These are phyloP conservation scores for Trametopsis cervina DNA, from an alignment of 768 basidiomycete genomes.

Conservation along the genomic window DNA sequence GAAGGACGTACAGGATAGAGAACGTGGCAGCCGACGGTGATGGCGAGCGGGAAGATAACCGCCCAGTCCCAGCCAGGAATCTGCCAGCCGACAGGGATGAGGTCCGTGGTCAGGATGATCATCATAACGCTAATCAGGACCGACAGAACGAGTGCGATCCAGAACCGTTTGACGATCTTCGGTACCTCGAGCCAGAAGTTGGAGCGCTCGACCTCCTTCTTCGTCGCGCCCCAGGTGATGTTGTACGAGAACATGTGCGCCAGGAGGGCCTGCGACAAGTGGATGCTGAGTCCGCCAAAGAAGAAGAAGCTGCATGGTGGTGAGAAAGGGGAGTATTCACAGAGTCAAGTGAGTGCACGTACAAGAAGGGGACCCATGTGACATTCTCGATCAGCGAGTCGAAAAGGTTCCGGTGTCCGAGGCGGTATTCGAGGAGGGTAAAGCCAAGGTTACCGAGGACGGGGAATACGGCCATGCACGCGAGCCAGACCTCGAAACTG, in stretches of 20 bases:
- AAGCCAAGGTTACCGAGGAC: constrained; percentile 62
- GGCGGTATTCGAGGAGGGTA: constrained; percentile 62
- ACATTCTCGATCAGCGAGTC: constrained; percentile 49
- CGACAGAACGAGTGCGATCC: constrained; percentile 52
- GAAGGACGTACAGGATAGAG: constrained; percentile 59
- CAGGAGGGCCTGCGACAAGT: constrained; percentile 44
- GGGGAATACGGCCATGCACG: constrained; percentile 65
- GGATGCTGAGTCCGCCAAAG: constrained; percentile 49
- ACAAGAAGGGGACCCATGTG: constrained; percentile 73
- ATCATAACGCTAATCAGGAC: constrained; percentile 46
- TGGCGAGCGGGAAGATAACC: constrained; percentile 69
- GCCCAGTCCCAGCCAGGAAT: constrained; percentile 64
- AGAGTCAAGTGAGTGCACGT: constrained; percentile 26
- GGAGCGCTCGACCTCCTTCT: constrained; percentile 80
- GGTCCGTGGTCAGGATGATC: constrained; percentile 40
- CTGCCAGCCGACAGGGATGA: constrained; percentile 59
- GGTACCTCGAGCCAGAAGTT: constrained; percentile 92
- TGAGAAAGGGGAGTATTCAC: background rate
- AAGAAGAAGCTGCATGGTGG: constrained; percentile 36
- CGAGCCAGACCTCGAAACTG: constrained; percentile 68
- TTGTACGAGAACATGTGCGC: constrained; percentile 55
- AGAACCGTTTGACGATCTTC: constrained; percentile 74
- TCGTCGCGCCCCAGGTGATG: constrained; percentile 51
- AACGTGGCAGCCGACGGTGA: constrained; percentile 60
- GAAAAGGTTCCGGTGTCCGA: constrained; percentile 49